Base-by-base conservation (phyloP, 768 basidiomycete genomes). In the Multifurca ochricompacta region DNA sequence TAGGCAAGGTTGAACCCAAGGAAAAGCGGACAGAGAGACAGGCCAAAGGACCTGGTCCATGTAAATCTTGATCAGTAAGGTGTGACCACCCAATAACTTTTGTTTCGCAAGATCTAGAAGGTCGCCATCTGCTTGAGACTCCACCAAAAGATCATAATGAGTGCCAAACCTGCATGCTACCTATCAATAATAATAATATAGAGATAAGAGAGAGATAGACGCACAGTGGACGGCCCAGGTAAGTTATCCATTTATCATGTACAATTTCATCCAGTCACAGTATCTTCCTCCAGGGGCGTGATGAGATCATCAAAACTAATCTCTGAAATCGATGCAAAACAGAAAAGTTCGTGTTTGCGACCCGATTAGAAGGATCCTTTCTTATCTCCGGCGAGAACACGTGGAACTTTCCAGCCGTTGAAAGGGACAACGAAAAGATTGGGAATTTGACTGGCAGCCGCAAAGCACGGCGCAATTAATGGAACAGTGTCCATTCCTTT, bases 161-260 rank as follows among this genome's bases (percentile, higher is more conserved):
- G 48, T 9, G 3, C 28, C 48, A 18, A 50, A 50, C 13, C 39
- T 41, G 4, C 23, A n/a, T n/a, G n/a, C n/a, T n/a, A n/a, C n/a
- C n/a, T n/a, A n/a, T n/a, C n/a, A n/a, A n/a, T n/a, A n/a, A n/a
- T n/a, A n/a, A n/a, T n/a, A n/a, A n/a, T n/a, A n/a, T n/a, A n/a
- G n/a, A n/a, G n/a, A n/a, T n/a, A n/a, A n/a, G n/a, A n/a, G n/a
- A n/a, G 28, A 21, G 19, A 5, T 28, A 13, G 23, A 46, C 44
- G 3, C 18, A 53, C 52, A 53, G 19, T 37, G 52, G 43, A 6
- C 44, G 52, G 16, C 52, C 44, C 1, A 53, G 36, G 30, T 46
- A 44, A 21, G 28, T 30, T 1, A 39, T 39, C 52, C 52, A 53
- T 7, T 46, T 21, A 1, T 11, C 16, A 0, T 21, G 1, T 9